phyloP scores from a whole-genome alignment of 2,329 filamentous ascomycete genomes.

The Nannizzia gypsea region DNA sequence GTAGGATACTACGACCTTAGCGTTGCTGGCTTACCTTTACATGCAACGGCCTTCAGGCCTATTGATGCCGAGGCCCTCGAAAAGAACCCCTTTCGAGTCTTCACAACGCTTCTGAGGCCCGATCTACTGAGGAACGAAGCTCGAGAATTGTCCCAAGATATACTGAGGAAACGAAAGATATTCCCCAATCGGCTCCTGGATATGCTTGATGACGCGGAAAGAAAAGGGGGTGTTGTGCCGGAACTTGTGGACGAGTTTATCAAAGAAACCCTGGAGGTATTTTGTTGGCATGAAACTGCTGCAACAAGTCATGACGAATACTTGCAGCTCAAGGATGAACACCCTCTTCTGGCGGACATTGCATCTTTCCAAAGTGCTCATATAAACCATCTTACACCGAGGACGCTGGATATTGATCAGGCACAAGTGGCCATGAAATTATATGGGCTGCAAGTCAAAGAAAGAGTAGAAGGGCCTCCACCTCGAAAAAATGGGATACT shows the following conservation, averaged over 20 bases:
- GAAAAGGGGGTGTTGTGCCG: slow-evolving; percentile 19
- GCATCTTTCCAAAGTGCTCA: slow-evolving; percentile 35
- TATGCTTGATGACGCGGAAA: slow-evolving; percentile 29
- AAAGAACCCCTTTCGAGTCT: slow-evolving; percentile 37
- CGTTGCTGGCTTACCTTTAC: slow-evolving; percentile 38
- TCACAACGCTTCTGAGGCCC: slow-evolving; percentile 33
- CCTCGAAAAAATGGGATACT: slow-evolving; percentile 35
- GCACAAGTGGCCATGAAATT: slow-evolving; percentile 35
- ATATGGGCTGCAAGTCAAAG: slow-evolving; percentile 36
- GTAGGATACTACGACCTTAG: slow-evolving; percentile 45
- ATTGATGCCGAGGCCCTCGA: slow-evolving; percentile 23
- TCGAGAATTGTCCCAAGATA: slow-evolving; percentile 22
- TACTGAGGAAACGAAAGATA: slow-evolving; percentile 31
- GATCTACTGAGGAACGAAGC: slow-evolving; percentile 31
- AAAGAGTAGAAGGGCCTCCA: slow-evolving; percentile 43
- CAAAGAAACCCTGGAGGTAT: slow-evolving; percentile 35
- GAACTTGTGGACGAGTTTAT: slow-evolving; percentile 31
- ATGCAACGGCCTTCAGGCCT: slow-evolving; percentile 43
- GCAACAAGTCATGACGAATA: slow-evolving; percentile 35
- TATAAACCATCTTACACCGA: slow-evolving; percentile 45
- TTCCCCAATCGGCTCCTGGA: slow-evolving; percentile 31
- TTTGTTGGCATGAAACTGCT: slow-evolving; percentile 38
- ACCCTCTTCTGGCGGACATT: slow-evolving; percentile 41
- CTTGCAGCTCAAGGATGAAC: slow-evolving; percentile 30
- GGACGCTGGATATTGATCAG: slow-evolving; percentile 39